Evolutionary conservation across 306 rosid species (phyloP), one percentile per base, ranked within the genome.

Genomic region (Fagus sylvatica): DNA sequence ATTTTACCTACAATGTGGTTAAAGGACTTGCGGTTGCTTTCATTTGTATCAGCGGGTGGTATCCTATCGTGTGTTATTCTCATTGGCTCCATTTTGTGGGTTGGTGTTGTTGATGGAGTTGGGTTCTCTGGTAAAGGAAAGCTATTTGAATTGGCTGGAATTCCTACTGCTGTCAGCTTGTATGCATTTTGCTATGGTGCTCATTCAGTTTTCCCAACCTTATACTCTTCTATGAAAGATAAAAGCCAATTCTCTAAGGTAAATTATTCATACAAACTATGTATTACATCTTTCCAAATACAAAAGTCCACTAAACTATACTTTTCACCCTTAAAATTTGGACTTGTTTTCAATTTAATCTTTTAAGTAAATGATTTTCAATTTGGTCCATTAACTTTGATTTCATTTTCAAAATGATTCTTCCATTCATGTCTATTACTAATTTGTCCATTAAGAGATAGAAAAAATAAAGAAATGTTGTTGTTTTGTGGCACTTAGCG

Each of bases 111-210:
- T 8, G 56, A 53, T 22, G 74, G 74, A 53, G 67, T 76, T 6
- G 80, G 74, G 39, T 76, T 76, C 60, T 66, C 66, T 7, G n/a
- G 9, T 4, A 53, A 40, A 53, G 67, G 74, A 16, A 67, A 76
- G 55, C 33, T 67, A 3, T 66, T 76, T 40, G 80, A 67, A 16
- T 55, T 5, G 28, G 13, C 67, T 2, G 74, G 80, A 36, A 30
- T 76, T 17, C 73, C 79, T 5, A 67, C 73, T 53, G 48, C 73
- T 37, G 36, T 76, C 4, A 66, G 79, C 48, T 33, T 65, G 28
- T 76, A 65, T 46, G 79, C 79, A 15, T 76, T 76, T 40, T 66
- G 74, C 46, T 76, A 30, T 53, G 74, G 65, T 6, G 79, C 53
- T 76, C 79, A 76, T 12, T 7, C 66, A 1, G 15, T 76, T 2